These are phyloP conservation scores for Penicillium sp. DNA, from an alignment of 2,329 filamentous ascomycete species.

Conservation along the genomic window DNA sequence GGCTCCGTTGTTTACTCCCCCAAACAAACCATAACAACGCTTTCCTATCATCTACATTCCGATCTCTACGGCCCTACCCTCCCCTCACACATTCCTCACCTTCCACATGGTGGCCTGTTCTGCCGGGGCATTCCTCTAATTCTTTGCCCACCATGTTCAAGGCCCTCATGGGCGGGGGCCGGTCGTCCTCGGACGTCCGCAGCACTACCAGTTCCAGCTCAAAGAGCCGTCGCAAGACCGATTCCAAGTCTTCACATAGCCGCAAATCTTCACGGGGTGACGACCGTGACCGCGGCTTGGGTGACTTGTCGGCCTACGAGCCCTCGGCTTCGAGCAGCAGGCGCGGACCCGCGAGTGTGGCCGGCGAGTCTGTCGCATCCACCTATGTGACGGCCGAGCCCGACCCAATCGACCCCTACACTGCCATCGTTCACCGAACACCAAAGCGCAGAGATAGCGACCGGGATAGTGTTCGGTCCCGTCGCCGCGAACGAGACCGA, in stretches of 20 bases:
- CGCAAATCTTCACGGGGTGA: slow-evolving; percentile 46
- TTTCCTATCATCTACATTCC: slow-evolving; percentile 3
- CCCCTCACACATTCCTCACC: slow-evolving; percentile 13
- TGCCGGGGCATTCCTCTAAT: slow-evolving; percentile 22
- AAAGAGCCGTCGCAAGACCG: slow-evolving; percentile 33
- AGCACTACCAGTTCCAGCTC: slow-evolving; percentile 31
- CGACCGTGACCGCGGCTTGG: slow-evolving; percentile 45
- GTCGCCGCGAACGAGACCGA: slow-evolving; percentile 27
- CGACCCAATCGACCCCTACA: slow-evolving; percentile 27
- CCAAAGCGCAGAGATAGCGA: slow-evolving; percentile 29
- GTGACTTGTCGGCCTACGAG: slow-evolving; percentile 31
- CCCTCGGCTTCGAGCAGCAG: slow-evolving; percentile 24
- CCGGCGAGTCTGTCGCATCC: slow-evolving; percentile 34
- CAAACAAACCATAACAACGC: slow-evolving; percentile 29
- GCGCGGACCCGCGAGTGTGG: slow-evolving; percentile 27
- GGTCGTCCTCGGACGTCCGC: slow-evolving; percentile 34
- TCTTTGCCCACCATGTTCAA: slow-evolving; percentile 40
- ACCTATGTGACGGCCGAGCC: slow-evolving; percentile 43
- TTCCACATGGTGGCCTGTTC: slow-evolving; percentile 30
- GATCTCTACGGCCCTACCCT: background rate
- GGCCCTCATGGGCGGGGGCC: slow-evolving; percentile 38
- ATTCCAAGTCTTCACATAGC: slow-evolving; percentile 36
- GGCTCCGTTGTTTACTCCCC: slow-evolving; percentile 33
- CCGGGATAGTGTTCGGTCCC: slow-evolving; percentile 23
- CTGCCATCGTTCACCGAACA: slow-evolving; percentile 29